Evolutionary conservation across 495 filamentous ascomycete genomes (phyloP).

Genomic region (Aspergillus ellipticus): DNA sequence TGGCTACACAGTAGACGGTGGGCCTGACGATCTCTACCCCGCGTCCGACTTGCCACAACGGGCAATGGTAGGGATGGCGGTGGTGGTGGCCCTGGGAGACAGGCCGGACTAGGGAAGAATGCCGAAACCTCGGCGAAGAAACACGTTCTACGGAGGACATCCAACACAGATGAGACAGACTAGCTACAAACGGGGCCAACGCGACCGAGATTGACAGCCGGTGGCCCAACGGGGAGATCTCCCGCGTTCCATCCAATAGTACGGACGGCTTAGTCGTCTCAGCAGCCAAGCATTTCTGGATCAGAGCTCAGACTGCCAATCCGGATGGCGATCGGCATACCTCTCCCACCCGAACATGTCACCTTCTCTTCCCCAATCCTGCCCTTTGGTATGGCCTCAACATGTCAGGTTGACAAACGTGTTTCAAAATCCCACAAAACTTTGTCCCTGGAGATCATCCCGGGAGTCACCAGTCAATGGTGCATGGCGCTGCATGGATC

Average conservation of each 20-base stretch:
- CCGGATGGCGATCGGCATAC: neutral
- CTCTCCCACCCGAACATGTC: neutral
- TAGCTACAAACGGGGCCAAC: neutral
- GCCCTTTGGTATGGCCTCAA: neutral
- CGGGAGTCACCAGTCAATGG: neutral
- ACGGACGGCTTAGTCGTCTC: neutral
- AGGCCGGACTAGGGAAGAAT: neutral
- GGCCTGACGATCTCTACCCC: neutral
- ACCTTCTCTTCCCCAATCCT: neutral
- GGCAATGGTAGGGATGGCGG: neutral
- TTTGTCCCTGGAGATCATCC: neutral
- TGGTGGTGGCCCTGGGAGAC: neutral
- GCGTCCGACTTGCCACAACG: neutral
- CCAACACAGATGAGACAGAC: neutral
- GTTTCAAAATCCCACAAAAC: neutral
- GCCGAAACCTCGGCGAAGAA: neutral
- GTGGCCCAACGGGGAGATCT: slow-evolving; percentile 1
- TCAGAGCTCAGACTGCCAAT: neutral
- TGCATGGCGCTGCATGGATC: too few species aligned
- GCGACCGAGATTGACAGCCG: neutral
- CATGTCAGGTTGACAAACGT: neutral
- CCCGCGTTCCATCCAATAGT: neutral
- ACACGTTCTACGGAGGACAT: neutral
- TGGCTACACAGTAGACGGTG: too few species aligned
- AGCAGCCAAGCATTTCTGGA: neutral